Percentiles rank a stretch among this genome's conserved stretches.
phyloP scores from a whole-genome alignment of 2,329 filamentous ascomycete genomes.

The Penicillium sumatraense region DNA sequence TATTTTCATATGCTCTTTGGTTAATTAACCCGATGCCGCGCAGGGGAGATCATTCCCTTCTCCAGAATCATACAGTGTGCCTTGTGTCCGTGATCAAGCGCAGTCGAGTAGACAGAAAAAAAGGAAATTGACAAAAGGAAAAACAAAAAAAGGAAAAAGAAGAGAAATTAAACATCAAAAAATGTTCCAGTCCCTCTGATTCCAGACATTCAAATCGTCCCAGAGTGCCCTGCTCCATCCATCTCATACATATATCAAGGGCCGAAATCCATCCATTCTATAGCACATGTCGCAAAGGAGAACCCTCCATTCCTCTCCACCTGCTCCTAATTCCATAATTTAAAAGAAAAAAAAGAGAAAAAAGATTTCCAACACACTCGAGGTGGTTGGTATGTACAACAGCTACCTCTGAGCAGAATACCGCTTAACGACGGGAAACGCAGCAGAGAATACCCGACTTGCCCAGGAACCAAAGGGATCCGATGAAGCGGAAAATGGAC shows the following conservation, averaged over 20 bases:
- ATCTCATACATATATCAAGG: no score
- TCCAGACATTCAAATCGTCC: slow-evolving; percentile 1
- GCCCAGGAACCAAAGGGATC: slow-evolving; percentile 90
- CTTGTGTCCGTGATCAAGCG: slow-evolving; percentile 6
- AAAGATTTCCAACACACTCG: neutral
- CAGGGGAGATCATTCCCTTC: slow-evolving; percentile 3
- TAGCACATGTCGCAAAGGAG: slow-evolving; percentile 7
- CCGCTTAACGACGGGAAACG: slow-evolving; percentile 71
- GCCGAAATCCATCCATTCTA: slow-evolving; percentile 17
- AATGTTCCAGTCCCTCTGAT: neutral
- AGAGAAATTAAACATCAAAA: neutral
- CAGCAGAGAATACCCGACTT: slow-evolving; percentile 94
- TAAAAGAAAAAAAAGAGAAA: neutral
- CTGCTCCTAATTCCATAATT: no score
- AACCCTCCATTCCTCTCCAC: neutral
- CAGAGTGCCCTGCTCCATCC: neutral
- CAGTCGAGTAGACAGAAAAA: neutral
- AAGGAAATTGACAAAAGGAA: neutral
- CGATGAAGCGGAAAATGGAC: slow-evolving; percentile 83
- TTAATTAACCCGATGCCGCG: neutral
- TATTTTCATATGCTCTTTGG: slow-evolving; percentile 6
- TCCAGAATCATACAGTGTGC: slow-evolving; percentile 16
- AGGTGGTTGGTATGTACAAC: slow-evolving; percentile 21
- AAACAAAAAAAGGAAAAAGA: neutral
- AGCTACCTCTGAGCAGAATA: neutral